Percentiles rank a stretch among this genome's conserved stretches.
These are phyloP conservation scores for Phytophthora pini DNA, from an alignment of 352 stramenopile genomes.

Conservation along the genomic window DNA sequence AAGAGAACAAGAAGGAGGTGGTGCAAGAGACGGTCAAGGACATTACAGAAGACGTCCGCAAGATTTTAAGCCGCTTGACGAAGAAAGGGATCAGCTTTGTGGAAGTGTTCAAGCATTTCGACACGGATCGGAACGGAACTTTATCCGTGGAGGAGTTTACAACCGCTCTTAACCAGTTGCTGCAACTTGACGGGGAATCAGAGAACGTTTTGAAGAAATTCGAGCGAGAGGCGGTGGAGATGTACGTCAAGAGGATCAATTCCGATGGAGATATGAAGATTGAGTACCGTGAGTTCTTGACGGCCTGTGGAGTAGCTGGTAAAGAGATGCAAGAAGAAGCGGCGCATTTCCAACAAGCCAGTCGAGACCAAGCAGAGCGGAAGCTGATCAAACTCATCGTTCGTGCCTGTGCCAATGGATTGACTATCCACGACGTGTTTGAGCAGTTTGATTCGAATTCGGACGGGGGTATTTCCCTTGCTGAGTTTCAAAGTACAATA, in stretches of 20 bases:
- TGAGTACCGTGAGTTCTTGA: constrained; percentile 75
- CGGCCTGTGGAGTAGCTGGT: constrained; percentile 48
- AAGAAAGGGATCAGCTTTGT: constrained; percentile 59
- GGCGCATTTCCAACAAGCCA: constrained; percentile 18
- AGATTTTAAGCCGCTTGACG: constrained; percentile 58
- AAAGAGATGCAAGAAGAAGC: constrained; percentile 26
- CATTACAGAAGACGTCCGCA: constrained; percentile 46
- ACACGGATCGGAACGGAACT: constrained; percentile 62
- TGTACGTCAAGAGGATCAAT: constrained; percentile 64
- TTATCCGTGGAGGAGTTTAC: constrained; percentile 67
- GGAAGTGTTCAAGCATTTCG: constrained; percentile 76
- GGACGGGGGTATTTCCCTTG: constrained; percentile 60
- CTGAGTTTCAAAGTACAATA: constrained; percentile 65
- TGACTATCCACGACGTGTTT: constrained; percentile 72
- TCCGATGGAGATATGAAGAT: constrained; percentile 63
- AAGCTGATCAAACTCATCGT: constrained; percentile 74
- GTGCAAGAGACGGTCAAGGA: constrained; percentile 50
- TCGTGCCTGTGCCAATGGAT: constrained; percentile 50
- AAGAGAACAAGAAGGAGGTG: constrained; percentile 56
- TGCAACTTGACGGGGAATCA: constrained; percentile 29
- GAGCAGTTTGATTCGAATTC: constrained; percentile 75
- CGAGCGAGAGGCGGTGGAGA: constrained; percentile 49
- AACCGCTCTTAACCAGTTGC: constrained; percentile 52
- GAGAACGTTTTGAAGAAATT: constrained; percentile 42
- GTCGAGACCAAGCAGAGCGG: constrained; percentile 40